Base-by-base conservation (phyloP, 176 grass and related monocot genomes). In the Guadua angustifolia region DNA sequence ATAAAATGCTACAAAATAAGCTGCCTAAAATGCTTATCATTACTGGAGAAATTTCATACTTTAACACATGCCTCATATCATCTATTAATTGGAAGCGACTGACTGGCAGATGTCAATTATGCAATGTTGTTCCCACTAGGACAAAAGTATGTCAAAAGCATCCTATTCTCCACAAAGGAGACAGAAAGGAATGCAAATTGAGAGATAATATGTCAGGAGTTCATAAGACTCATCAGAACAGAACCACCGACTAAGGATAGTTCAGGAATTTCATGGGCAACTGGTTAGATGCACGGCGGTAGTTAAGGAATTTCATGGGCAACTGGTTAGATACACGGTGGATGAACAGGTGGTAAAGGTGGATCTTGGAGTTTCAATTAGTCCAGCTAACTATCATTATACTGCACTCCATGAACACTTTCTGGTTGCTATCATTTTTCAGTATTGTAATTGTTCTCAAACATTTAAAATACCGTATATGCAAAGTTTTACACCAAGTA, bases 331-430 rank as follows among this genome's bases (percentile, higher is more conserved):
- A 47, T 43, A 43, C 39, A n/a, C 22, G 1, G 38, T 8, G 1
- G 40, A 69, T 44, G 38, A 40, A 39, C 19, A 12, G 66, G 66
- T 44, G 9, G 33, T 2, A n/a, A 43, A 69, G 18, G 66, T 43
- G 4, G 8, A 4, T 42, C 66, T 11, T 69, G 9, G 6, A 15
- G 15, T 38, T 66, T 66, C 15, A 6, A 29, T 65, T 66, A 66
- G 32, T 66, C 6, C 63, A 66, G 32, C 3, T 36, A 36, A 66
- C 33, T 36, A 66, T 66, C 14, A 36, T 66, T 16, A 38, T 13
- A 74, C 9, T 35, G 17, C 69, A 73, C 15, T 73, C 47, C 17
- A 52, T 74, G 71, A 25, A 74, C 32, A 36, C 29, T 74, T 55
- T 36, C 16, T 21, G 70, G 45, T 36, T 74, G 45, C 47, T 19